These are phyloP conservation scores for Ogataea corticis DNA, from an alignment of 805 yeast genomes.

Conservation along the genomic window DNA sequence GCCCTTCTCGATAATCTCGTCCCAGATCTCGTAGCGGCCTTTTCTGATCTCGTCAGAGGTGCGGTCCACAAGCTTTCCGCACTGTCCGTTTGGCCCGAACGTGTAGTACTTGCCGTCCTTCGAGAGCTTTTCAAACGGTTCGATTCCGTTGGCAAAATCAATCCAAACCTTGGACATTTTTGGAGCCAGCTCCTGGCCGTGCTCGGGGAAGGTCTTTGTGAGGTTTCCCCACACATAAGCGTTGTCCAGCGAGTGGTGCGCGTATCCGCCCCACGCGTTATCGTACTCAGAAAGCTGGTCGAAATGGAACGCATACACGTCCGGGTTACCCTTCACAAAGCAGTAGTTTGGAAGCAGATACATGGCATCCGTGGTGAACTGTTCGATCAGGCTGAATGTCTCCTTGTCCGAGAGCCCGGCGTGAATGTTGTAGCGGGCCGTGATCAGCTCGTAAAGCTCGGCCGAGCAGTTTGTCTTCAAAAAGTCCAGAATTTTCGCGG, in stretches of 20 bases:
- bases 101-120: slow-evolving; percentile 4
- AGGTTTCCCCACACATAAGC: slow-evolving; percentile 17
- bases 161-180: slow-evolving; percentile 11
- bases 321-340: slow-evolving; percentile 4
- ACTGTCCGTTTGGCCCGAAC: slow-evolving; percentile 13
- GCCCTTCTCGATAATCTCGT: slow-evolving; percentile 6
- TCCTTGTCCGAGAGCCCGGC: not conserved
- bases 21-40: slow-evolving; percentile 13
- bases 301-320: slow-evolving; percentile 13
- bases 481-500: slow-evolving; percentile 1
- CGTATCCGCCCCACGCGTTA: slow-evolving; percentile 11
- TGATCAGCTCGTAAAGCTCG: slow-evolving; percentile 7
- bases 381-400: slow-evolving; percentile 3
- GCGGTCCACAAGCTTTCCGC: slow-evolving; percentile 7
- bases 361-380: slow-evolving; percentile 9
- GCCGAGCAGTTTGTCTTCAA: slow-evolving; percentile 1
- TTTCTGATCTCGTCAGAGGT: slow-evolving; percentile 10
- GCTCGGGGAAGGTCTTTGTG: slow-evolving; percentile 9
- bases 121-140: not conserved
- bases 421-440: not conserved
- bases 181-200: slow-evolving; percentile 6
- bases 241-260: slow-evolving; percentile 21
- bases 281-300: slow-evolving; percentile 16
- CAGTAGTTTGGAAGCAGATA: slow-evolving; percentile 7
- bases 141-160: slow-evolving; percentile 11